Conservation (phyloP, 352 stramenopile genomes). For the Pythium vanterpoolii region DNA sequence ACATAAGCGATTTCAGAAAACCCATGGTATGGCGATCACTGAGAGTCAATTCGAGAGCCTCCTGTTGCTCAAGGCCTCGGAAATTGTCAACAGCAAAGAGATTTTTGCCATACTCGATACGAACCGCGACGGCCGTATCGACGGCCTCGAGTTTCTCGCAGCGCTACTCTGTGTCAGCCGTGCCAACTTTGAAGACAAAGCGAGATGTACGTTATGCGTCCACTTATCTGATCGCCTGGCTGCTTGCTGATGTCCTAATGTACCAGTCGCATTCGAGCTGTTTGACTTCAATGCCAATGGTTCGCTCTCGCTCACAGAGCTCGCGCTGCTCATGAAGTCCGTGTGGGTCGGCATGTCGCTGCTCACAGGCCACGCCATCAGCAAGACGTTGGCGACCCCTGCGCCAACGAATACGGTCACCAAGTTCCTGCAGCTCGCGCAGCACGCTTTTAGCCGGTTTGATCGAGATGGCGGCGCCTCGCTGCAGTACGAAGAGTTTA, state of each 20-base stretch:
- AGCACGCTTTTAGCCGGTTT: constrained; percentile 52
- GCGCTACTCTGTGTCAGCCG: constrained; percentile 68
- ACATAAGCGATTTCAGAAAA: constrained; percentile 64
- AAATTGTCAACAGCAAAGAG: constrained; percentile 57
- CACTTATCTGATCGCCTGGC: too few relatives aligned
- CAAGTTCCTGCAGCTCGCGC: constrained; percentile 42
- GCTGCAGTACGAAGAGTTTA: constrained; percentile 76
- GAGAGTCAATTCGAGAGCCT: constrained; percentile 73
- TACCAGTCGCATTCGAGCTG: constrained; percentile 59
- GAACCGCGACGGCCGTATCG: constrained; percentile 73
- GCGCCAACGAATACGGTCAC: not conserved
- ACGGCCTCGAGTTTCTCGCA: constrained; percentile 75
- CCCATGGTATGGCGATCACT: constrained; percentile 70
- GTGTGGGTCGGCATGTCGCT: constrained; percentile 68
- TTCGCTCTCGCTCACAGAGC: constrained; percentile 65
- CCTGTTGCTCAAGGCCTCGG: constrained; percentile 56
- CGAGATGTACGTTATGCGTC: constrained; percentile 44
- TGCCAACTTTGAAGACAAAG: constrained; percentile 77
- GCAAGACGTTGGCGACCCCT: not conserved
- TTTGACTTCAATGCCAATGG: constrained; percentile 84
- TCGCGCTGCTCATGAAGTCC: constrained; percentile 80
- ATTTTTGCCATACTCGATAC: constrained; percentile 73
- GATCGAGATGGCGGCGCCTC: constrained; percentile 40
- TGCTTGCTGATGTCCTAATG: not conserved
- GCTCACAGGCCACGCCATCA: constrained; percentile 35